Evolutionary conservation across 2,329 filamentous ascomycete species (phyloP).

Genomic region (Sclerotinia trifoliorum): DNA sequence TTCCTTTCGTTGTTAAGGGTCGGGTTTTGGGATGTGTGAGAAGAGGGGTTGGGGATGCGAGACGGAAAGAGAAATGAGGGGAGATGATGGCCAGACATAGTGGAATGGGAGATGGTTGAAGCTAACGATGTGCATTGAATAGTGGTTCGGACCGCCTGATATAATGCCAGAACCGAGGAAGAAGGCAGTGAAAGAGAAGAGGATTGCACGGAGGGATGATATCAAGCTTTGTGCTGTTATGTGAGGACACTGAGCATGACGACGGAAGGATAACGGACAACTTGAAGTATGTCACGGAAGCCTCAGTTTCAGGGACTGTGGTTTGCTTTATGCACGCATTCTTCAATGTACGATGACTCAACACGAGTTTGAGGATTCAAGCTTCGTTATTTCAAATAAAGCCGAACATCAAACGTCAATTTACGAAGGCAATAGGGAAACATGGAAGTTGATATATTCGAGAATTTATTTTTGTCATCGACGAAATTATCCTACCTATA

Average conservation of each 20-base stretch:
- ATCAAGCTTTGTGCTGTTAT: conserved; percentile 12
- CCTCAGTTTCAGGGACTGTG: neutral
- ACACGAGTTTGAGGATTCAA: neutral
- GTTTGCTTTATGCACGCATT: neutral
- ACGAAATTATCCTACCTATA: conserved; percentile 14
- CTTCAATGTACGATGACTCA: neutral
- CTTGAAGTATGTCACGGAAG: neutral
- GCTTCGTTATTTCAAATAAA: neutral
- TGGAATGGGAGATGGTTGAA: neutral
- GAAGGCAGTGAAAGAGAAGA: neutral
- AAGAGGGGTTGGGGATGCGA: neutral
- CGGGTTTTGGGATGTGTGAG: too few relatives aligned
- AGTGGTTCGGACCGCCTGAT: conserved; percentile 21
- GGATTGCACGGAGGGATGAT: neutral
- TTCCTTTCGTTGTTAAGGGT: neutral
- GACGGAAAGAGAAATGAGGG: neutral
- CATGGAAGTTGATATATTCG: neutral
- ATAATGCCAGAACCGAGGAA: conserved; percentile 6
- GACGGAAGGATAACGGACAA: neutral
- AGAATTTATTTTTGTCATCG: neutral
- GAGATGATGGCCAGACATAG: too few relatives aligned
- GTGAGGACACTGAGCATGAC: neutral
- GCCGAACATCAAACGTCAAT: neutral
- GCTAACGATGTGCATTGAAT: neutral
- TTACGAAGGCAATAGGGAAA: neutral